Percentiles rank a stretch among this genome's conserved stretches.
Conservation (phyloP, 352 stramenopile species). For the Phytophthora litchii region DNA sequence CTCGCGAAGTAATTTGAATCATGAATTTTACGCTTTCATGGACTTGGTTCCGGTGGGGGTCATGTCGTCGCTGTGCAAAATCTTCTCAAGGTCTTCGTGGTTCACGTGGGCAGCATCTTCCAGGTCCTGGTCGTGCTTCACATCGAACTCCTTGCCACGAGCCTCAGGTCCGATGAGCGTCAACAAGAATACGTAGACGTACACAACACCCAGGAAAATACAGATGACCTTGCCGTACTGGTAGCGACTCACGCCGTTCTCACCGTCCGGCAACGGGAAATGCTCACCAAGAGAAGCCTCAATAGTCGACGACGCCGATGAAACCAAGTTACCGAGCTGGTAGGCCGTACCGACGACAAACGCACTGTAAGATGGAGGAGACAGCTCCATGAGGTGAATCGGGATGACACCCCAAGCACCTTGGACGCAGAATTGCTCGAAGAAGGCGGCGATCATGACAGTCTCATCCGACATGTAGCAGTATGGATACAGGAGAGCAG, state of each 20-base stretch:
- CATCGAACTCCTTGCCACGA: constrained; percentile 58
- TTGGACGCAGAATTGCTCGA: constrained; percentile 49
- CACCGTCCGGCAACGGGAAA: constrained; percentile 44
- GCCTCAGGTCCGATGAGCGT: constrained; percentile 52
- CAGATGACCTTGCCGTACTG: constrained; percentile 61
- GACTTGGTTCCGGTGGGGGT: constrained; percentile 22
- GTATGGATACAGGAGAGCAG: constrained; percentile 56
- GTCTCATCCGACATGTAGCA: constrained; percentile 36
- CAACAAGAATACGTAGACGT: constrained; percentile 53
- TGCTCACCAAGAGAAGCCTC: constrained; percentile 50
- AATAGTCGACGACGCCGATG: constrained; percentile 57
- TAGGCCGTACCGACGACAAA: constrained; percentile 59
- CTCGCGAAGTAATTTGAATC: background rate
- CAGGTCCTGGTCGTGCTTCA: constrained; percentile 43
- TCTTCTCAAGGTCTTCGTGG: constrained; percentile 40
- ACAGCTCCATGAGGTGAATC: constrained; percentile 57
- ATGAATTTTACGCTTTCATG: constrained; percentile 20
- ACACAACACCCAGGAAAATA: constrained; percentile 55
- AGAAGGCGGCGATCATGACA: constrained; percentile 52
- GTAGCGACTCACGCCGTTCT: constrained; percentile 37
- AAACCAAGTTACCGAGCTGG: constrained; percentile 63
- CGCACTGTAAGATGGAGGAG: constrained; percentile 52
- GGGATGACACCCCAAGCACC: constrained; percentile 56
- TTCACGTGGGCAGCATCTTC: constrained; percentile 39
- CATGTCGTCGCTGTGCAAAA: constrained; percentile 31